These are phyloP conservation scores for Cantharellus anzutake DNA, from an alignment of 768 basidiomycete genomes.

Conservation along the genomic window DNA sequence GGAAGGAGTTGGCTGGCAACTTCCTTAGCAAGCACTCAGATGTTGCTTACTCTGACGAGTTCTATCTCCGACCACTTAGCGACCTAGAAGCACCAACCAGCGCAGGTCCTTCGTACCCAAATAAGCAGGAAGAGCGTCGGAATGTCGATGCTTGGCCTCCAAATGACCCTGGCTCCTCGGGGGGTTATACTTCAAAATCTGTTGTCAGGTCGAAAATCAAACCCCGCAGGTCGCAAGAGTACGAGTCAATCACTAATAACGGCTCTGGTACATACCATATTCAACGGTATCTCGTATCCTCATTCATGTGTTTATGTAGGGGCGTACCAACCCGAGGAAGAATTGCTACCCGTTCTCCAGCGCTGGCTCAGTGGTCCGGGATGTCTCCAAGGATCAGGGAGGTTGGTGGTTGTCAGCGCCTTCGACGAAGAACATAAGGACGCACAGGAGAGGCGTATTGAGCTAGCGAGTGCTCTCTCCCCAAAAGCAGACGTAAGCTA, in stretches of 20 bases:
- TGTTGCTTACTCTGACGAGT: slow-evolving; percentile 26
- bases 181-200: background rate
- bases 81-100: background rate
- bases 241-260: slow-evolving; percentile 31
- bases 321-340: slow-evolving; percentile 22
- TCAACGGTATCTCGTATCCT: background rate
- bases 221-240: slow-evolving; percentile 17
- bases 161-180: background rate
- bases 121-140: background rate
- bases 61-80: background rate
- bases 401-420: background rate
- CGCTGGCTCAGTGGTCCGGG: slow-evolving; percentile 16
- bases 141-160: background rate
- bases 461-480: no score
- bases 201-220: background rate
- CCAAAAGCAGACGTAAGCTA: background rate
- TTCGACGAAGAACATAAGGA: background rate
- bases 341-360: slow-evolving; percentile 22
- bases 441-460: background rate
- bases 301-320: background rate
- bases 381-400: background rate
- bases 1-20: slow-evolving; percentile 25
- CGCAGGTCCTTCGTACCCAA: background rate
- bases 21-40: slow-evolving; percentile 27
- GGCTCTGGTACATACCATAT: slow-evolving; percentile 21